Evolutionary conservation across 192 early-diverging fungal species (phyloP).

Genomic region (Irineochytrium annulatum): DNA sequence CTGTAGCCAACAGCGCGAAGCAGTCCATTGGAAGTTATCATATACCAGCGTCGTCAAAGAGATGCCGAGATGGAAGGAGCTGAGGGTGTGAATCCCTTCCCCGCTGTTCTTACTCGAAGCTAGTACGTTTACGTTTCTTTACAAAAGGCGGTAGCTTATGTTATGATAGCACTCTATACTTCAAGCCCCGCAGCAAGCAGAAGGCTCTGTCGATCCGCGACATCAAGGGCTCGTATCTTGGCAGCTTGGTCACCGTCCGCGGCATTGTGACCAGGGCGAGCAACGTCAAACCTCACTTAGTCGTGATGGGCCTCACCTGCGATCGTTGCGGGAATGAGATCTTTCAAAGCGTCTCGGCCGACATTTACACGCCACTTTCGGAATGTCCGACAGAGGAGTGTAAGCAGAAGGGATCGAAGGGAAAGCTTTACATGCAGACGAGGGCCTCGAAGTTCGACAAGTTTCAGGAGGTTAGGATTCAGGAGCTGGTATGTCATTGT

Average conservation of each 20-base stretch:
- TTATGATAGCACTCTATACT: constrained; percentile 63
- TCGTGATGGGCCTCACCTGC: constrained; percentile 86
- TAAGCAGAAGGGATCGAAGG: constrained; percentile 72
- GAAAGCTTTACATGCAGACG: constrained; percentile 84
- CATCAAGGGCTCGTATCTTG: constrained; percentile 73
- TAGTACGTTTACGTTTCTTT: constrained; percentile 57
- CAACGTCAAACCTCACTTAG: constrained; percentile 87
- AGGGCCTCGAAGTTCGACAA: constrained; percentile 86
- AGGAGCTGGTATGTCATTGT: constrained; percentile 71
- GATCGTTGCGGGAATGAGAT: constrained; percentile 93
- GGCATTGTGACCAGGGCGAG: constrained; percentile 92
- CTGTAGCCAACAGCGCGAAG: constrained; percentile 50
- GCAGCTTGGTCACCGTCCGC: constrained; percentile 79
- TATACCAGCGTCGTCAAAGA: constrained; percentile 73
- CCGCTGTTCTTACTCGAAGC: constrained; percentile 77
- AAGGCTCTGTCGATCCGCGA: constrained; percentile 79
- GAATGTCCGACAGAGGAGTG: constrained; percentile 80
- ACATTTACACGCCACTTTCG: constrained; percentile 66
- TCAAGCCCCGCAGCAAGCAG: constrained; percentile 65
- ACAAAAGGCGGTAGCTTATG: constrained; percentile 3
- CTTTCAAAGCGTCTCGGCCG: constrained; percentile 79
- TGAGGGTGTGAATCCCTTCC: constrained; percentile 52
- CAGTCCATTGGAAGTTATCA: constrained; percentile 84
- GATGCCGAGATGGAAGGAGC: constrained; percentile 23
- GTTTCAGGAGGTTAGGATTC: constrained; percentile 95